A percentile compares a stretch with the other conserved stretches of the same genome.
Evolutionary conservation across 768 basidiomycete genomes (phyloP).

Genomic region (Hygrophoropsis aurantiaca): DNA sequence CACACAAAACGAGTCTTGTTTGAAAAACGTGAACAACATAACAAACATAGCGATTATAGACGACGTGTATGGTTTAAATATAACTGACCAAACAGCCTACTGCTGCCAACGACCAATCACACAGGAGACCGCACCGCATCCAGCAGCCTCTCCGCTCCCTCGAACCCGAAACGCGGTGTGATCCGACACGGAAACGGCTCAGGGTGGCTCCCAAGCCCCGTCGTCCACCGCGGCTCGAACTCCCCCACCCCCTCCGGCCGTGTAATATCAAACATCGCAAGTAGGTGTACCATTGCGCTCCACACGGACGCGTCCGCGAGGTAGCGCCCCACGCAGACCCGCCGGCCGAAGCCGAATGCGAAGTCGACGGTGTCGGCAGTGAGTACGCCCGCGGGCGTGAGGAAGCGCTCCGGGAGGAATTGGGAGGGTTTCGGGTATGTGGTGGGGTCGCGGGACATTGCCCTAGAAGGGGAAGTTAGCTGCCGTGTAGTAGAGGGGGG

Average conservation of each 20-base stretch:
- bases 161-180: background rate
- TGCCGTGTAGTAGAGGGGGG: too few species aligned
- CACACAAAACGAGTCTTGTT: too few species aligned
- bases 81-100: too few species aligned
- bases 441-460: slow-evolving; percentile 30
- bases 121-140: background rate
- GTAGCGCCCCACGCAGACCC: slow-evolving; percentile 5
- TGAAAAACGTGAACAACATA: too few species aligned
- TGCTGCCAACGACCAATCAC: too few species aligned
- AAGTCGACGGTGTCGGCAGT: slow-evolving; percentile 3
- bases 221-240: background rate
- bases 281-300: background rate
- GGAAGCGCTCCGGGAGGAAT: slow-evolving; percentile 38
- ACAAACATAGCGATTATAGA: too few species aligned
- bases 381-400: slow-evolving; percentile 9
- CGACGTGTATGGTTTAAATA: too few species aligned
- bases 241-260: background rate
- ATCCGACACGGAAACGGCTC: slow-evolving; percentile 1
- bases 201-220: background rate
- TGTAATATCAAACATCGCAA: background rate
- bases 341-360: slow-evolving; percentile 6
- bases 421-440: slow-evolving; percentile 33
- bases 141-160: background rate
- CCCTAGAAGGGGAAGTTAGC: slow-evolving; percentile 19
- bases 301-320: slow-evolving; percentile 6